Percentiles rank a stretch among this genome's conserved stretches.
Conservation (phyloP, 257 asterid species). For the Rauvolfia tetraphylla region DNA sequence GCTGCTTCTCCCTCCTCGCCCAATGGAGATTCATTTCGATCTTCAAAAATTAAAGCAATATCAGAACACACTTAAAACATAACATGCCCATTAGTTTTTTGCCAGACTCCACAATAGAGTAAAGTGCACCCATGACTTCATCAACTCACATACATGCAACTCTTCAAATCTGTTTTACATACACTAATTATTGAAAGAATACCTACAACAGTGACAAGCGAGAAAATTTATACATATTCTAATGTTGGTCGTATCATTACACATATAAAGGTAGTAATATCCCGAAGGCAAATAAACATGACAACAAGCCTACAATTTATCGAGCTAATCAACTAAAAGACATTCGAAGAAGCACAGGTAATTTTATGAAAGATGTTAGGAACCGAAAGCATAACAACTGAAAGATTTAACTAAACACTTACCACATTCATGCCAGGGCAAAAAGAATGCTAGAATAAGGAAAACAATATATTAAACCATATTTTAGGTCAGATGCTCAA, state of each 20-base stretch:
- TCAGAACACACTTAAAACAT: conserved; percentile 3
- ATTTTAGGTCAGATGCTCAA: not conserved
- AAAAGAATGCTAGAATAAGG: not conserved
- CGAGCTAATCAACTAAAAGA: not conserved
- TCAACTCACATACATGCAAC: not conserved
- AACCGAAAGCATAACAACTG: not conserved
- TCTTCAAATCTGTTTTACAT: not conserved
- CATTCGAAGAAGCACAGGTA: not conserved
- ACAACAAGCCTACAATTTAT: not conserved
- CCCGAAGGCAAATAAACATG: not conserved
- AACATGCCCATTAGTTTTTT: not conserved
- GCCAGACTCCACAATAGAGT: not conserved
- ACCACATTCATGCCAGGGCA: not conserved
- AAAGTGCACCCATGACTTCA: not conserved
- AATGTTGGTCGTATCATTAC: not conserved
- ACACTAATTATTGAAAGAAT: not conserved
- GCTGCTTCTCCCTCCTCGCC: conserved; percentile 44
- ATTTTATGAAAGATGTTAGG: not conserved
- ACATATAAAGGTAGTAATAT: not conserved
- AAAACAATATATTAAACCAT: not conserved
- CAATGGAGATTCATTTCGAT: conserved; percentile 43
- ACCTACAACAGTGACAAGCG: too few relatives aligned
- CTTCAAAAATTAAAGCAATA: conserved; percentile 16
- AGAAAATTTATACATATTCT: too few relatives aligned
- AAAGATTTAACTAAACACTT: not conserved